Percentiles rank a stretch among this genome's conserved stretches.
Conservation (phyloP, 2,329 filamentous ascomycete species). For the Aspergillus pseudoterreus region DNA sequence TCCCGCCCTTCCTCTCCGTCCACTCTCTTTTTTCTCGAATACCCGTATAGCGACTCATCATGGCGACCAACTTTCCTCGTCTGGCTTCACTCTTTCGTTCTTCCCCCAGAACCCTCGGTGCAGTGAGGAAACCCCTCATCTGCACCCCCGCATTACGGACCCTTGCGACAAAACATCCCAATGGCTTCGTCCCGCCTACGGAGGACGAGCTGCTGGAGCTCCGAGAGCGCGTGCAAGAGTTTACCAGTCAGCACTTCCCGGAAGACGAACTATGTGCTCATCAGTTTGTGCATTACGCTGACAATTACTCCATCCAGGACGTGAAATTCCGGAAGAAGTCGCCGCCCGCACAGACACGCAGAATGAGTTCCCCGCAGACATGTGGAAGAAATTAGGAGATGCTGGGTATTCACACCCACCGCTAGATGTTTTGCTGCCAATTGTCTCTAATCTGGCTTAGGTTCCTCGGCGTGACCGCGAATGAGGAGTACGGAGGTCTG, state of each 20-base stretch:
- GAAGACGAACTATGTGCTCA: no score
- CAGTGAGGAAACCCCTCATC: conserved; percentile 25
- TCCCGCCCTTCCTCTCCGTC: background rate
- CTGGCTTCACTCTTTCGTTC: conserved; percentile 33
- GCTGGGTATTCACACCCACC: conserved; percentile 56
- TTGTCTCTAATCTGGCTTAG: conserved; percentile 33
- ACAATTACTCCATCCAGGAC: conserved; percentile 43
- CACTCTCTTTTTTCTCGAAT: background rate
- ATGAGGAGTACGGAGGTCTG: conserved; percentile 85
- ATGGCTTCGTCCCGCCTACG: conserved; percentile 62
- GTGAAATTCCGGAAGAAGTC: conserved; percentile 80
- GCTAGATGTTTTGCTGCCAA: no score
- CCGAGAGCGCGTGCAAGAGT: conserved; percentile 81
- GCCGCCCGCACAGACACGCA: conserved; percentile 76
- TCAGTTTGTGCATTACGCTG: background rate
- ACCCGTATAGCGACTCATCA: conserved; percentile 9
- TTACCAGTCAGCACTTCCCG: conserved; percentile 53
- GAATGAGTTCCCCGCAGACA: conserved; percentile 83
- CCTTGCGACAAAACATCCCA: conserved; percentile 67
- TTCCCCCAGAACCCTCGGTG: conserved; percentile 26
- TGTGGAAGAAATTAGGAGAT: conserved; percentile 92
- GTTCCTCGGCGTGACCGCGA: conserved; percentile 87
- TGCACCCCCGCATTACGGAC: conserved; percentile 30
- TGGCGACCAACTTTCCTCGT: conserved; percentile 26
- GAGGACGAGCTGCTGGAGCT: conserved; percentile 73